Base-by-base conservation (phyloP, 2,329 filamentous ascomycete species). In the Tolypocladium endophyticum region DNA sequence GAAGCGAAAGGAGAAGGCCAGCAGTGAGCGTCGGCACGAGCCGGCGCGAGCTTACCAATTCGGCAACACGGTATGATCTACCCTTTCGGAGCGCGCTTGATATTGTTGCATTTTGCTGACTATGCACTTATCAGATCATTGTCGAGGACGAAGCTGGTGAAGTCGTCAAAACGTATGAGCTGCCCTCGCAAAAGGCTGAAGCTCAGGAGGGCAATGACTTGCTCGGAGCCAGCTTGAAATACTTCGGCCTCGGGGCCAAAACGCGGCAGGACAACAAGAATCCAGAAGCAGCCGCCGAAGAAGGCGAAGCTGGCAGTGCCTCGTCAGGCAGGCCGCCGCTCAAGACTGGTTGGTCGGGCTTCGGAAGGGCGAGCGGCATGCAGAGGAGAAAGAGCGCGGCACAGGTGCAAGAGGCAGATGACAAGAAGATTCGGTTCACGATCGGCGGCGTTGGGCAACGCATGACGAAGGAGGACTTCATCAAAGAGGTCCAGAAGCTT, bases 121-220 rank as follows among this genome's bases (percentile, higher is more conserved):
- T 5, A 50, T 2, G 7, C 11, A 14, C 16, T 59, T 45, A 70
- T 77, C 23, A 90, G 77, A 90, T 95, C 64, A 93, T 95, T 69
- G 88, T 95, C 20, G 90, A 95, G 74, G 89, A 95, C 63, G 88
- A 89, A 71, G 87, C 92, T 66, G 90, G 90, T 52, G 90, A 95
- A 70, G 90, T 95, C 38, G 83, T 95, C 70, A 92, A 92, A 76
- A 86, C 89, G 60, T 92, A 92, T 69, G 87, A 92, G 63, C 81
- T 93, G 35, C 87, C 88, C 1, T 75, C 80, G 0, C 73, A 82
- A 33, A 83, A 80, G 63, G 62, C 65, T 0, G 76, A 78, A 16
- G 69, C 69, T 20, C 76, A 73, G 60, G 73, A 77, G 16, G 70
- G 72, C 23, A 71, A 65, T 23, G 74, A 73, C 52, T 62, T 74